Base-by-base conservation (phyloP, 202 grass and related monocot genomes). In the Dendrocalamus latiflorus region DNA sequence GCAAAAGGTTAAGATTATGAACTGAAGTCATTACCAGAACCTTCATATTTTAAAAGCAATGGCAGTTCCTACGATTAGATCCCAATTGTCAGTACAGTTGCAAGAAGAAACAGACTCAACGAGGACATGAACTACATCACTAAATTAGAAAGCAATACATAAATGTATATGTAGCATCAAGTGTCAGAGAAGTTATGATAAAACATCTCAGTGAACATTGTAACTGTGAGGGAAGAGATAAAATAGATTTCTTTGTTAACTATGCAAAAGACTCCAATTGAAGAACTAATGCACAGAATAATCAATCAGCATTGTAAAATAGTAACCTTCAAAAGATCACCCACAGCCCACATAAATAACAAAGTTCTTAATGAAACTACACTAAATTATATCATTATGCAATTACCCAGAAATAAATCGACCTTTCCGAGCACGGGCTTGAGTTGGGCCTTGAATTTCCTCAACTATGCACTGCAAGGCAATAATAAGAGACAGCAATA, bases 391-490 rank as follows among this genome's bases (percentile, higher is more conserved):
- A 72, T 70, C 69, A 74, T 72, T 83, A 54, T 72, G 54, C 50
- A 85, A 88, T 98, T 98, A 98, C 95, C 95, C 95, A 78, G 95
- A 98, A 90, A 98, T 91, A 90, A 98, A 98, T 91, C 95, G 95
- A 86, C 87, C 81, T 92, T 98, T 98, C 64, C 92, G 87, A 65
- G 85, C 89, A 88, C 95, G 95, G 9, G 95, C 89, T 74, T 91
- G 95, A 67, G 85, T 79, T 91, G 95, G 92, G 16, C 95, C 92
- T 89, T 98, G 95, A 83, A 98, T 82, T 80, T 98, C 95, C 83
- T 98, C 95, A 70, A 98, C 92, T 90, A 98, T 98, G 90, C 95
- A 98, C 95, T 98, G 83, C 43, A 86, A 76, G 8, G 64, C 70
- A 70, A 64, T 61, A 84, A 75, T 80, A 83, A 73, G 39, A 93